Evolutionary conservation across 768 basidiomycete species (phyloP).

Genomic region (Coprinellus micaceus): DNA sequence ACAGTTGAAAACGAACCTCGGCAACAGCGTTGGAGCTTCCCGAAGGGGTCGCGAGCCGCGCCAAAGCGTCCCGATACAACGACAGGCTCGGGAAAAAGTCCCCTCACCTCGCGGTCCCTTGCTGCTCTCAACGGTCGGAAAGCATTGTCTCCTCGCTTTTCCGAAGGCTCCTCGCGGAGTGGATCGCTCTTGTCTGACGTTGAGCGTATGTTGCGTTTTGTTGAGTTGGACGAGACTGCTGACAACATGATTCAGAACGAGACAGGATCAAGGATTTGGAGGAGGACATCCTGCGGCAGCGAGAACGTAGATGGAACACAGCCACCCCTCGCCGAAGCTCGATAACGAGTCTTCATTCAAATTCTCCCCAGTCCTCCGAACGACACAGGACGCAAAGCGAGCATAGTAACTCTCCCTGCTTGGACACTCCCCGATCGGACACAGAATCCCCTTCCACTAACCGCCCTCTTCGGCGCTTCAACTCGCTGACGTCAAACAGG

Average conservation of each 20-base stretch:
- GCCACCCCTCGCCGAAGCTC: slow-evolving; percentile 43
- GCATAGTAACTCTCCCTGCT: slow-evolving; percentile 11
- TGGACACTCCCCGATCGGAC: slow-evolving; percentile 3
- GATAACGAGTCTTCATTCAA: slow-evolving; percentile 37
- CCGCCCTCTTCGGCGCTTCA: slow-evolving; percentile 26
- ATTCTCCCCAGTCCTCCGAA: slow-evolving; percentile 27
- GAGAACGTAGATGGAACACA: slow-evolving; percentile 57
- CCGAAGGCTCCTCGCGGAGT: slow-evolving; percentile 41
- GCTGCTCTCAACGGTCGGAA: background rate
- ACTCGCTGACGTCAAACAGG: slow-evolving; percentile 28
- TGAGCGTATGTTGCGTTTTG: slow-evolving; percentile 41
- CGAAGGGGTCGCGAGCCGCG: background rate
- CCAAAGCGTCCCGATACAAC: background rate
- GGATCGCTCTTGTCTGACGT: slow-evolving; percentile 45
- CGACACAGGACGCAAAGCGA: slow-evolving; percentile 21
- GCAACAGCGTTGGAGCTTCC: background rate
- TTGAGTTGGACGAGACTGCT: background rate
- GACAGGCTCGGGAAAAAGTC: background rate
- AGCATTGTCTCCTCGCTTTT: slow-evolving; percentile 34
- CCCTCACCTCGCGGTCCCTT: background rate
- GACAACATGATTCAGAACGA: slow-evolving; percentile 31
- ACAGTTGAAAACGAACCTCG: background rate
- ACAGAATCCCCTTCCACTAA: slow-evolving; percentile 28
- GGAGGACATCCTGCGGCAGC: slow-evolving; percentile 41
- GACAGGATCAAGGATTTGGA: slow-evolving; percentile 41